Evolutionary conservation across 2,329 filamentous ascomycete species (phyloP).

Genomic region (Microdochium trichocladiopsis): DNA sequence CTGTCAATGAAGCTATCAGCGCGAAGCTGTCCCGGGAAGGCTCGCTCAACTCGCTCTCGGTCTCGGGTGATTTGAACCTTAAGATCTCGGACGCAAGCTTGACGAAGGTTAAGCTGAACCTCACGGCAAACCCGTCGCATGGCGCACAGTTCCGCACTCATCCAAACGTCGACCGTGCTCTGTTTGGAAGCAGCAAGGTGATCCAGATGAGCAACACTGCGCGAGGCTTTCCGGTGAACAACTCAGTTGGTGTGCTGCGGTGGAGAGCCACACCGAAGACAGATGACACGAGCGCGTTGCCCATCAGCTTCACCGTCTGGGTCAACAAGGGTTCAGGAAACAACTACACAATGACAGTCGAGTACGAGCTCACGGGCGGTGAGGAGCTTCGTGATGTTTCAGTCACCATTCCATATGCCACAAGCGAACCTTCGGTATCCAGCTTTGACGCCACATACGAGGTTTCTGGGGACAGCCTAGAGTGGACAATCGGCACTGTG

Average conservation of each 20-base stretch:
- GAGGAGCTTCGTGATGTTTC: conserved; percentile 77
- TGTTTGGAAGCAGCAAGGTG: conserved; percentile 74
- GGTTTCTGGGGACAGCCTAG: conserved; percentile 83
- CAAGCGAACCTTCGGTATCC: conserved; percentile 78
- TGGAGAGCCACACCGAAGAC: conserved; percentile 82
- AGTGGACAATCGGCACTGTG: conserved; percentile 87
- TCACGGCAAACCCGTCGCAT: conserved; percentile 69
- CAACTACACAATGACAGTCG: conserved; percentile 85
- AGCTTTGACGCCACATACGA: conserved; percentile 95
- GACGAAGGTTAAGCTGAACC: conserved; percentile 83
- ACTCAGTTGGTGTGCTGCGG: conserved; percentile 83
- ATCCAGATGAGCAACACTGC: conserved; percentile 86
- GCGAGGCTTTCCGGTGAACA: conserved; percentile 91
- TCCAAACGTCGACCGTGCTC: conserved; percentile 86
- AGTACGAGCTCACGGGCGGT: conserved; percentile 85
- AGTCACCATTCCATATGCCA: conserved; percentile 80
- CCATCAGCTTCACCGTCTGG: conserved; percentile 97
- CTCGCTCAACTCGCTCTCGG: conserved; percentile 73
- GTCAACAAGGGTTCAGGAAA: conserved; percentile 78
- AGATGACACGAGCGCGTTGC: conserved; percentile 73
- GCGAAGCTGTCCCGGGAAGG: conserved; percentile 87
- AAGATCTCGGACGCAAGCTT: conserved; percentile 83
- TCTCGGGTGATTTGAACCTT: conserved; percentile 88
- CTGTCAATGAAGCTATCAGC: conserved; percentile 81
- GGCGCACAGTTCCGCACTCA: conserved; percentile 92